phyloP scores from a whole-genome alignment of 1,284 basidiomycete genomes.

The Rhodotorula sp. region DNA sequence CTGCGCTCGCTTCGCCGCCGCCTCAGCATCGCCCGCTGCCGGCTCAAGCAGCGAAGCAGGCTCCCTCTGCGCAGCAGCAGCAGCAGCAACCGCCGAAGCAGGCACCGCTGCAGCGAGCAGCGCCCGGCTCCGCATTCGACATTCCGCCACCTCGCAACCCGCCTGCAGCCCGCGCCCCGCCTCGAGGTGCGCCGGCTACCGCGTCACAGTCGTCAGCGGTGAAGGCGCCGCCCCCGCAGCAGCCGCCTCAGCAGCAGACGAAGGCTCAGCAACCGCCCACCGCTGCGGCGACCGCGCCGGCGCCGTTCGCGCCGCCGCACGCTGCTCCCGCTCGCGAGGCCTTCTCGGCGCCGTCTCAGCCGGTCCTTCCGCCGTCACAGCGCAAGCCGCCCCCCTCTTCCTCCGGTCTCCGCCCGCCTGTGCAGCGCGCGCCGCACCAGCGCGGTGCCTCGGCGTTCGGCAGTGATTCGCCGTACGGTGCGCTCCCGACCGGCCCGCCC shows the following conservation, averaged over 20 bases:
- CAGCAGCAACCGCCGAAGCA: not conserved
- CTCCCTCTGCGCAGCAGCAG: not conserved
- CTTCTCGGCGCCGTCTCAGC: conserved; percentile 6
- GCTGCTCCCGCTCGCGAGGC: conserved; percentile 11
- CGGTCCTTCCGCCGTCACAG: conserved; percentile 20
- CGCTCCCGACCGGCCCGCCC: conserved; percentile 22
- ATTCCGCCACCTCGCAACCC: conserved; percentile 24
- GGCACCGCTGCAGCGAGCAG: not conserved
- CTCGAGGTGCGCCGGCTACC: not conserved
- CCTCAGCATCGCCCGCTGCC: not conserved
- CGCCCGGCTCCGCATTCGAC: conserved; percentile 20
- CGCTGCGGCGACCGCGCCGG: conserved; percentile 4
- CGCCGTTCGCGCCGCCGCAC: conserved; percentile 5
- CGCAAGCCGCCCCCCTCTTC: conserved; percentile 10
- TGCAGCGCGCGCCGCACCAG: conserved; percentile 32
- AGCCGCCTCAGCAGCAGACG: not conserved
- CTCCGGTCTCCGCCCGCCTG: conserved; percentile 23
- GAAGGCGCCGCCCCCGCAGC: not conserved
- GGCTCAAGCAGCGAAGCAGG: not conserved
- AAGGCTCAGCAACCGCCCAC: not conserved
- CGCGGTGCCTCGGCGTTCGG: conserved; percentile 35
- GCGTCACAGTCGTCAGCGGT: no score
- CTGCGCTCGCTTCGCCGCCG: conserved; percentile 4
- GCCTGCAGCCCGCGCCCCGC: not conserved
- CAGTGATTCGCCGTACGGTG: conserved; percentile 36